Evolutionary conservation across 1,139 yeast genomes (phyloP), one percentile per base, ranked within the genome.

Genomic region (Blastobotrys capitulatus): DNA sequence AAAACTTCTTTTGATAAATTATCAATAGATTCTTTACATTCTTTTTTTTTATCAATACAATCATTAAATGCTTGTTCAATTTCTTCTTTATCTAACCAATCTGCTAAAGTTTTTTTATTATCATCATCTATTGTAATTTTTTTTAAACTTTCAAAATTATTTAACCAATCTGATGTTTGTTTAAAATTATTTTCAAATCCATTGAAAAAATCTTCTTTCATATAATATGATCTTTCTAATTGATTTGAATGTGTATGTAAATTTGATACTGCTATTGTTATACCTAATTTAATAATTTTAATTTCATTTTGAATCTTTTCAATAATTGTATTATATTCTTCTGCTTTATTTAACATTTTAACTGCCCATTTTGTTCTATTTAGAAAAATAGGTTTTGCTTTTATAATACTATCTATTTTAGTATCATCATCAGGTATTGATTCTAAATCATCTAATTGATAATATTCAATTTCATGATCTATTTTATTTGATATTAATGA

Each of bases 231-330:
- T 35, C 55, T 56, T 35, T 60, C 60, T 26, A 64, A 49, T 20
- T 57, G 57, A 2, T 50, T 49, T 4, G 65, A 55, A 44, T 64
- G 67, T 29, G 58, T 60, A 26, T 55, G 53, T 53, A 65, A 52
- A 46, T 65, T 63, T 2, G 59, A 53, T 25, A 63, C 52, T 3
- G 67, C 66, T 13, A 64, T 60, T 8, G 53, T 57, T 2, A 60
- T 56, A 13, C 66, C 64, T n/a, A 55, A 56, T 36, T 57, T 54
- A 15, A 65, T 58, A 12, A 61, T 60, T 10, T 48, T 47, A 15
- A 60, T 58, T 45, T 61, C 53, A 1, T 46, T 34, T n/a, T 45
- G 46, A 20, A 44, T 42, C 20, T 48, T 36, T 18, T 50, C 53
- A 7, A 55, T 50, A 18, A 41, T 48, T 38, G 46, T n/a, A 36